Evolutionary conservation across 768 basidiomycete species (phyloP).

Genomic region (Mycena venus): DNA sequence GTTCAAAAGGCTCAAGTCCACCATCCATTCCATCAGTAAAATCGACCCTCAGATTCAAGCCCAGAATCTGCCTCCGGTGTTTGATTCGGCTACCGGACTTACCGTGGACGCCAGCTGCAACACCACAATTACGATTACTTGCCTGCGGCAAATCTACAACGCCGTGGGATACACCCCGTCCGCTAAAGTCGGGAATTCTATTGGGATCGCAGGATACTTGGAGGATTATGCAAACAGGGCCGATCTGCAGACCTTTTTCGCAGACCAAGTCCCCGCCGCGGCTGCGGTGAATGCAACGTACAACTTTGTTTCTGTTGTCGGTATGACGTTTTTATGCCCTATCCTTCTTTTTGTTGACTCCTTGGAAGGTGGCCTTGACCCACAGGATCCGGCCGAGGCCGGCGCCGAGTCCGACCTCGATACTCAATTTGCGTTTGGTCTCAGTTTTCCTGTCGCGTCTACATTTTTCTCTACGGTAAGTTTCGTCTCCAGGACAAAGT

Average conservation of each 20-base stretch:
- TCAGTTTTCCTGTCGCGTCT: slow-evolving; percentile 52
- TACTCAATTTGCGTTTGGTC: slow-evolving; percentile 59
- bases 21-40: slow-evolving; percentile 22
- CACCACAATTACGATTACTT: slow-evolving; percentile 55
- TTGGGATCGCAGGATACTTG: slow-evolving; percentile 59
- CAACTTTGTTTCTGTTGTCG: slow-evolving; percentile 49
- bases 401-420: slow-evolving; percentile 60
- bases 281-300: slow-evolving; percentile 49
- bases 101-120: slow-evolving; percentile 52
- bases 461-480: slow-evolving; percentile 20
- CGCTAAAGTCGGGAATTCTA: slow-evolving; percentile 48
- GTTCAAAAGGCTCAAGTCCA: slow-evolving; percentile 30
- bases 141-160: slow-evolving; percentile 59
- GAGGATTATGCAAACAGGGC: slow-evolving; percentile 57
- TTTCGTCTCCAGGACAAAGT: not conserved
- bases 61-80: not conserved
- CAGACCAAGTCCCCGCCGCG: slow-evolving; percentile 46
- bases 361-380: slow-evolving; percentile 15
- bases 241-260: slow-evolving; percentile 58
- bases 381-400: slow-evolving; percentile 18
- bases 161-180: slow-evolving; percentile 46
- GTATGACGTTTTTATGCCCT: slow-evolving; percentile 38
- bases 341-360: not conserved
- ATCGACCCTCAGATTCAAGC: not conserved
- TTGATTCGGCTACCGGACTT: slow-evolving; percentile 24